Base-by-base conservation (phyloP, 2,329 filamentous ascomycete genomes). In the Thelonectria rubi region DNA sequence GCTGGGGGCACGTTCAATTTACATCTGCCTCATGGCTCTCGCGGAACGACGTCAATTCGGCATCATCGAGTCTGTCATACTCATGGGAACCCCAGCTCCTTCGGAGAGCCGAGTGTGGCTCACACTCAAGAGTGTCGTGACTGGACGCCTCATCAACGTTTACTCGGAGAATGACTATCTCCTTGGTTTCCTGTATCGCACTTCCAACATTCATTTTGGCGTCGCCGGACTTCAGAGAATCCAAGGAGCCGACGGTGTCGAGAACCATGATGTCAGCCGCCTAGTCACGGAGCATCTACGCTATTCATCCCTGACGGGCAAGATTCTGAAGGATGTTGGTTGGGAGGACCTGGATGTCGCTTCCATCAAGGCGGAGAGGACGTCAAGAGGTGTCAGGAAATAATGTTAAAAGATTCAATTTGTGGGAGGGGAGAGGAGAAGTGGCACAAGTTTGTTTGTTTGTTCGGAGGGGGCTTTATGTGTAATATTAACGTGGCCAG, bases 141-240 rank as follows among this genome's bases (percentile, higher is more conserved):
- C 88, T 42, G 93, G 94, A 0, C 87, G 93, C 20, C 82, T 97
- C n/a, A 84, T 97, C 72, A 98, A 97, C 69, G 93, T 95, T 3
- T 97, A 90, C 75, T 96, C 92, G 1, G 88, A 90, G 53, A 91
- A 92, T 48, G 94, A 98, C 75, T 93, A 92, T 67, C 88, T 97
- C 21, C 87, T 98, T 2, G 93, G 88, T 1, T 97, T 97, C 74
- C 81, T 97, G 40, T 97, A 94, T 75, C 89, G 94, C 52, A 92
- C 88, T 3, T 92, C 91, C 55, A 93, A 90, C 68, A 86, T 94
- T 51, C 89, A 95, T 66, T 89, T 91, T 63, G 94, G 94, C 2
- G 84, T 98, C 34, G 93, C 94, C 0, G 94, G 94, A 1, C 79
- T 98, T 17, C 91, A 97, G 74, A 84, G 85, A 15, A 86, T 95